A percentile compares a stretch with the other conserved stretches of the same genome.
These are phyloP conservation scores for Colletotrichum cuscutae DNA, from an alignment of 2,329 filamentous ascomycete species.

Conservation along the genomic window DNA sequence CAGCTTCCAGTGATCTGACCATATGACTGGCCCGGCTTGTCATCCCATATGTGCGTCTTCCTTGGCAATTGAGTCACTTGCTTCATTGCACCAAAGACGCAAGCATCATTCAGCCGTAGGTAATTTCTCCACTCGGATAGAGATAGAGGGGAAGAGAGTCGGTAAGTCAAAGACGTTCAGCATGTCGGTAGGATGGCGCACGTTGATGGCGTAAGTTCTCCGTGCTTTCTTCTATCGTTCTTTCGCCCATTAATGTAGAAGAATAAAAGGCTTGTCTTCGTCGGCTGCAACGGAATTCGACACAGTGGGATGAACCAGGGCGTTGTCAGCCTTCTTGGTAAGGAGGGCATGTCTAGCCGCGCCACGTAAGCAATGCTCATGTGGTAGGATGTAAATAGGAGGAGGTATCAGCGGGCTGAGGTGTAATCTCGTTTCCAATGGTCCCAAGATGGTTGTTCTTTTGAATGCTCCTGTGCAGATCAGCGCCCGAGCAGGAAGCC, in stretches of 20 bases:
- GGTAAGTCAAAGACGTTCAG: not conserved
- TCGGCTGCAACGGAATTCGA: not conserved
- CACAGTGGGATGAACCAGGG: not conserved
- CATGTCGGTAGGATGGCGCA: conserved; percentile 4
- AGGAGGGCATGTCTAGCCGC: not conserved
- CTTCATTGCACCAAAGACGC: not conserved
- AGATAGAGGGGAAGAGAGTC: not conserved
- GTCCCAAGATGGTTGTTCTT: not conserved
- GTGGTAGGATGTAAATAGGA: not conserved
- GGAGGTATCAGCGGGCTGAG: not conserved
- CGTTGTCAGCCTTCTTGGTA: not conserved
- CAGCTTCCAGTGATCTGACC: not conserved
- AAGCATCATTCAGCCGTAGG: not conserved
- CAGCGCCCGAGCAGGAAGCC: not conserved
- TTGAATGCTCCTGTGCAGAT: not conserved
- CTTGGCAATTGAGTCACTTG: conserved; percentile 3
- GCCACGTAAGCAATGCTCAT: not conserved
- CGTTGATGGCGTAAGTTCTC: conserved; percentile 11
- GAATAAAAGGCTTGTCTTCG: conserved; percentile 10
- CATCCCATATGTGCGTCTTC: conserved; percentile 4
- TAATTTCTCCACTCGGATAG: not conserved
- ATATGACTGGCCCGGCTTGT: not conserved
- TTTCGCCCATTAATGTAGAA: conserved; percentile 7
- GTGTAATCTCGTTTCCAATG: not conserved
- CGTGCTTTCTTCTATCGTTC: not conserved